Base-by-base conservation (phyloP, 805 yeast genomes). In the Yamadazyma ubonensis region DNA sequence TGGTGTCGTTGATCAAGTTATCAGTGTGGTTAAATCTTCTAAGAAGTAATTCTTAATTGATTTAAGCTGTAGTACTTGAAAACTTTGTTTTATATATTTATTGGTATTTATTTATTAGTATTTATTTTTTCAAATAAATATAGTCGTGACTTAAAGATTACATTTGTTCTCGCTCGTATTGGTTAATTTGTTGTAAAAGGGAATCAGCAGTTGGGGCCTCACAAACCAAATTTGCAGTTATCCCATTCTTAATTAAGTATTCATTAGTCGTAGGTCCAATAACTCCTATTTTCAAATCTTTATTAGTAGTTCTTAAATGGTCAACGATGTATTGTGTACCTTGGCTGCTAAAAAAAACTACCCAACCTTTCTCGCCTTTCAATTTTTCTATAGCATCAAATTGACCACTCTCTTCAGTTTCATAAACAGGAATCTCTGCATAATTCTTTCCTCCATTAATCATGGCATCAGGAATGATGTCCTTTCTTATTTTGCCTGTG, bases 221-320 rank as follows among this genome's bases (percentile, higher is more conserved):
- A 3, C 96, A 81, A 3, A 83, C 84, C 1, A 84, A 75, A 28
- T 75, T 63, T 1, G 90, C 86, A 0, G 32, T 48, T 2, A 91
- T 56, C 0, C 78, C 81, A 14, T 75, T 68, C 1, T 67, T 58
- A 4, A 58, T 27, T 30, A 90, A 61, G 52, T 76, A 88, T 28
- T 66, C 70, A 40, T 83, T 79, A 0, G 98, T 91, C 0, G 97
- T 91, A 2, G 97, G 97, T 0, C 98, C 98, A 42, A 91, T 91
- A 3, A 90, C 80, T 0, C 95, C 96, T 11, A 88, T 63, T 34
- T 69, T 72, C 31, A 68, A 58, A 1, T 49, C 41, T 3, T 42
- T 29, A 22, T 41, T 18, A n/a, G 36, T 29, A 8, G 36, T 33
- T 11, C 35, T 35, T 21, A 67, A 37, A 44, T 71, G 70, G 7